A percentile compares a stretch with the other conserved stretches of the same genome.
These are phyloP conservation scores for Erythrobasidium hasegawianum DNA, from an alignment of 1,284 basidiomycete species.

Conservation along the genomic window DNA sequence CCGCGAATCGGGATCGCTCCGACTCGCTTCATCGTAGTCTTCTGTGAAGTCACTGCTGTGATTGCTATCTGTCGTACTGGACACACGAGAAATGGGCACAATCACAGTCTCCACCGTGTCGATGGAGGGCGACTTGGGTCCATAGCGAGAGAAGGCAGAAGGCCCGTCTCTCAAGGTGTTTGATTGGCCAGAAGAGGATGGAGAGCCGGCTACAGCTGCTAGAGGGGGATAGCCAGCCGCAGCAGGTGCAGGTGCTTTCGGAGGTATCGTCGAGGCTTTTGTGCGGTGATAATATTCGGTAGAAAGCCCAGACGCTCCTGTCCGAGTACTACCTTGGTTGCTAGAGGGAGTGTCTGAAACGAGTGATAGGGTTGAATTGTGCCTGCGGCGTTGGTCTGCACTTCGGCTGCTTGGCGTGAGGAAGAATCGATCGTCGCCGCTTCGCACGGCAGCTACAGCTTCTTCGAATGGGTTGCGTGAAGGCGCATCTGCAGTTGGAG, in stretches of 20 bases:
- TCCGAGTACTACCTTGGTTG: constrained; percentile 9
- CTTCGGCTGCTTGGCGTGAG: not conserved
- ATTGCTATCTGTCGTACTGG: constrained; percentile 1
- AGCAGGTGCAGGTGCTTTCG: constrained; percentile 4
- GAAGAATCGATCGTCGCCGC: not conserved
- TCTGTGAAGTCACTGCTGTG: not conserved
- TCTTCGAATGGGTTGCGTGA: constrained; percentile 22
- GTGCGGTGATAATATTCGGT: constrained; percentile 28
- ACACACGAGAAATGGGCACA: constrained; percentile 19
- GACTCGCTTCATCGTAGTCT: not conserved
- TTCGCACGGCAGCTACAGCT: not conserved
- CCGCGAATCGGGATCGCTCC: constrained; percentile 1
- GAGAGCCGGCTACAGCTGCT: not conserved
- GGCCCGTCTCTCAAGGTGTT: not conserved
- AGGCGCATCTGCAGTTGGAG: constrained; percentile 7
- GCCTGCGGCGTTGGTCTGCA: not conserved
- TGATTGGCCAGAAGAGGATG: not conserved
- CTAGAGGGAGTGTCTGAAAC: constrained; percentile 22
- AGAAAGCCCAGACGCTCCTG: constrained; percentile 13
- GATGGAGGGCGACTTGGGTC: constrained; percentile 3
- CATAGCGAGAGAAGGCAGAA: not conserved
- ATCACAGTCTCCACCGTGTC: constrained; percentile 14
- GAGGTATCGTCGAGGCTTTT: constrained; percentile 33
- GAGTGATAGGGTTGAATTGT: constrained; percentile 13
- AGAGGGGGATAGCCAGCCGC: not conserved